Evolutionary conservation across 139 green algal species (phyloP).

Genomic region (Trebouxia sp.): DNA sequence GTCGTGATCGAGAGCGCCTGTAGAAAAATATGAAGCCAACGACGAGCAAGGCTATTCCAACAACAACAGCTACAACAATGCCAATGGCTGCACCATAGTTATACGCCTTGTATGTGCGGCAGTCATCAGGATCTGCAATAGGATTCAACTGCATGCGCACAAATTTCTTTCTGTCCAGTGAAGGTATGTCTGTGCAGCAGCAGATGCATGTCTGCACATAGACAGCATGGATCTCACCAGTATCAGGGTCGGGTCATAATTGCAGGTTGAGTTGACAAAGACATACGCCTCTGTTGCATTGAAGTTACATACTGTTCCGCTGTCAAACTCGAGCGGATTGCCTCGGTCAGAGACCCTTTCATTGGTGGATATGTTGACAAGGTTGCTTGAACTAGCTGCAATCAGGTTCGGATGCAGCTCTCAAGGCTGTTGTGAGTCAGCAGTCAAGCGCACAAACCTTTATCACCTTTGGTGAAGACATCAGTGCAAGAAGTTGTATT

Average conservation of each 20-base stretch:
- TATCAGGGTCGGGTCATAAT: neutral
- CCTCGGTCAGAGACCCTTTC: neutral
- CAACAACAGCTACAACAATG: neutral
- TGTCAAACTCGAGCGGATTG: neutral
- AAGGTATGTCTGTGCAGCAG: too few species aligned
- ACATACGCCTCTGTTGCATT: neutral
- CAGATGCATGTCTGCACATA: too few species aligned
- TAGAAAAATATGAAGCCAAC: neutral
- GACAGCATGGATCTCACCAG: neutral
- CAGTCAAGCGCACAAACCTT: neutral
- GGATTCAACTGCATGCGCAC: neutral
- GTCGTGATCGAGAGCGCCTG: neutral
- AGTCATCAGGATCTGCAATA: neutral
- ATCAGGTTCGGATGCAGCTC: too few species aligned
- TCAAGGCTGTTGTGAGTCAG: too few species aligned
- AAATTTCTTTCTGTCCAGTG: too few species aligned
- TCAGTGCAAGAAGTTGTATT: neutral
- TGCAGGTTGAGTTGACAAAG: neutral
- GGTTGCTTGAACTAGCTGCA: neutral
- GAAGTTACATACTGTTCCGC: neutral
- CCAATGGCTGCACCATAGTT: constrained; percentile 20
- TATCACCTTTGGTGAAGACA: neutral
- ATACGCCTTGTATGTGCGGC: neutral
- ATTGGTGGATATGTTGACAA: neutral
- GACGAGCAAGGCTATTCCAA: neutral